Evolutionary conservation across 2,329 filamentous ascomycete genomes (phyloP).

Genomic region (Nemania diffusa): DNA sequence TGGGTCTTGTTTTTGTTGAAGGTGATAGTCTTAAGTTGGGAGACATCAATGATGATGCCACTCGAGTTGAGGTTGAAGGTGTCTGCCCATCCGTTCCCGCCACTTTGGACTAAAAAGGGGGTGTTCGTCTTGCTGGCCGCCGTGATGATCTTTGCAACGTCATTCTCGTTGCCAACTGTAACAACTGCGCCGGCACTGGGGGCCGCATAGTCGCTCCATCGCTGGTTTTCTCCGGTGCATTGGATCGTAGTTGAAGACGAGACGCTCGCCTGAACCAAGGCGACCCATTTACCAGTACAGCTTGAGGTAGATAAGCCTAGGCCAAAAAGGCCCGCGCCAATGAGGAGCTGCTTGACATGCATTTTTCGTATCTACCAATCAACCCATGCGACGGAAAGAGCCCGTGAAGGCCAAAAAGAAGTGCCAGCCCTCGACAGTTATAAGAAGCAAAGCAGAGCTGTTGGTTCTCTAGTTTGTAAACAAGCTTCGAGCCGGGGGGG

Average conservation of each 20-base stretch:
- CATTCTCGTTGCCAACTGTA: slow-evolving; percentile 32
- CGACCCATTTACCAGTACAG: neutral
- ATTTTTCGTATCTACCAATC: slow-evolving; percentile 13
- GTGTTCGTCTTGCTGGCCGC: slow-evolving; percentile 34
- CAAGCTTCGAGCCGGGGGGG: slow-evolving; percentile 12
- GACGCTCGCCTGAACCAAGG: neutral
- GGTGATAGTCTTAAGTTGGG: slow-evolving; percentile 38
- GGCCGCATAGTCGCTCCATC: slow-evolving; percentile 39
- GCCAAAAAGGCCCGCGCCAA: slow-evolving; percentile 24
- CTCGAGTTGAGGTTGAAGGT: slow-evolving; percentile 35
- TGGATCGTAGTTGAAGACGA: slow-evolving; percentile 31
- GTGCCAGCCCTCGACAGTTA: neutral
- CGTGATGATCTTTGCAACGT: slow-evolving; percentile 32
- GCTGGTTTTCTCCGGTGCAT: slow-evolving; percentile 24
- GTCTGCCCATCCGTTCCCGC: slow-evolving; percentile 42
- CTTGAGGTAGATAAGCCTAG: slow-evolving; percentile 15
- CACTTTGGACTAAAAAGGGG: slow-evolving; percentile 42
- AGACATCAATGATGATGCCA: slow-evolving; percentile 42
- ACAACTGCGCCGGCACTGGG: slow-evolving; percentile 31
- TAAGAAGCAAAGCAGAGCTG: neutral
- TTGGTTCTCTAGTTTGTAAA: neutral
- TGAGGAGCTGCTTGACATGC: slow-evolving; percentile 10
- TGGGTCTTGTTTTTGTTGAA: slow-evolving; percentile 40
- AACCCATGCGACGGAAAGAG: neutral
- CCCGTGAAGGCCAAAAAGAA: neutral